A percentile compares a stretch with the other conserved stretches of the same genome.
phyloP scores from a whole-genome alignment of 2,329 filamentous ascomycete species.

The Fusarium algeriense region DNA sequence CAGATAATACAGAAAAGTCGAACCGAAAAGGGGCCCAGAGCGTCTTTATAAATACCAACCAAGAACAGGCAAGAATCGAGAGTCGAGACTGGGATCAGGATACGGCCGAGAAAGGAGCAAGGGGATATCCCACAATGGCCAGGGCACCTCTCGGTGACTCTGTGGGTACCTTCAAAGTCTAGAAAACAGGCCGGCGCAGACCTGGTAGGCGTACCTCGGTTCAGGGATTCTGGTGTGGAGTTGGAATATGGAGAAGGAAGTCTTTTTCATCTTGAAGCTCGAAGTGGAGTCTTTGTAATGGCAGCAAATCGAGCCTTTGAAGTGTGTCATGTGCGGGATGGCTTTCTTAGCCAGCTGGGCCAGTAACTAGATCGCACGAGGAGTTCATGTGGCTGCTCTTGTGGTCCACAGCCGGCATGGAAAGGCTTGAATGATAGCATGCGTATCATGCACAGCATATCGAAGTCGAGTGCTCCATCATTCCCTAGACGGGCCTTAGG shows the following conservation, averaged over 20 bases:
- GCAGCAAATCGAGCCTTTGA: conserved; percentile 2
- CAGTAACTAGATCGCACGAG: not conserved
- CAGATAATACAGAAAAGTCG: not conserved
- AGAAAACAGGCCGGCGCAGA: conserved; percentile 6
- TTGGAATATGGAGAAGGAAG: conserved; percentile 8
- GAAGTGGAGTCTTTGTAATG: conserved; percentile 16
- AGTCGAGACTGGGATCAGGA: conserved; percentile 11
- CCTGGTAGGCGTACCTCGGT: conserved; percentile 27
- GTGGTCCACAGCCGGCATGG: conserved; percentile 3
- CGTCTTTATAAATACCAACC: not conserved
- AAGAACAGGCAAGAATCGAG: conserved; percentile 1
- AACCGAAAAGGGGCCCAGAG: not conserved
- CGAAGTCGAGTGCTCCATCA: conserved; percentile 27
- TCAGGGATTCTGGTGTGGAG: conserved; percentile 24
- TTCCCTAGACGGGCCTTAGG: conserved; percentile 23
- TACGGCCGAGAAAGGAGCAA: conserved; percentile 3
- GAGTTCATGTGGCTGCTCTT: not conserved
- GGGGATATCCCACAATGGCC: not conserved
- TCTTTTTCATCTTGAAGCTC: conserved; percentile 18
- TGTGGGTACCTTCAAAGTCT: conserved; percentile 28
- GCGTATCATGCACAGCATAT: conserved; percentile 19
- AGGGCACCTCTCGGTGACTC: conserved; percentile 16
- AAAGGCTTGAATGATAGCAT: conserved; percentile 17
- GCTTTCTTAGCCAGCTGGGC: conserved; percentile 2
- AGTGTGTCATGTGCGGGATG: conserved; percentile 9